Percentiles rank a stretch among this genome's conserved stretches.
Conservation (phyloP, 176 grass and related monocot genomes). For the Ensete ventricosum region DNA sequence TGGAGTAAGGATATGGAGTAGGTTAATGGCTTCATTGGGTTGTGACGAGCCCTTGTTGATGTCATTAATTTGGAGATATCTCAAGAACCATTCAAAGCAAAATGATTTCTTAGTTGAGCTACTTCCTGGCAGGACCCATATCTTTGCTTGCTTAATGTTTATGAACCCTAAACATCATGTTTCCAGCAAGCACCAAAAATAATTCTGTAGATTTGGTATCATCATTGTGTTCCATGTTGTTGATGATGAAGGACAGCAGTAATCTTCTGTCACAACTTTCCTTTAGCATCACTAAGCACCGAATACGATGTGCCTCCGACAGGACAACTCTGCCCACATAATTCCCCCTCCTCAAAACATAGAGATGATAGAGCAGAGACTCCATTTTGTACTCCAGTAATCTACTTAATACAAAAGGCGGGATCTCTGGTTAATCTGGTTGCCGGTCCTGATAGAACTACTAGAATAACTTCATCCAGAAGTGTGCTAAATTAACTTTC, state of each 20-base stretch:
- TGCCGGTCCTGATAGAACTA: too few relatives aligned
- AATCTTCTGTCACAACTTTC: background rate
- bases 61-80: background rate
- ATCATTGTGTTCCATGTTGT: background rate
- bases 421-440: too few relatives aligned
- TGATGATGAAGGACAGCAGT: background rate
- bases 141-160: background rate
- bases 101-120: background rate
- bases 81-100: background rate
- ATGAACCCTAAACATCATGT: background rate
- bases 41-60: too few relatives aligned
- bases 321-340: background rate
- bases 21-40: too few relatives aligned
- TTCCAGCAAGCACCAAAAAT: background rate
- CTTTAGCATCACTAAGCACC: background rate
- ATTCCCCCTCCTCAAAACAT: background rate
- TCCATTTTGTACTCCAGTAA: too few relatives aligned
- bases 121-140: background rate
- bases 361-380: background rate
- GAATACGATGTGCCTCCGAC: background rate
- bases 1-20: background rate
- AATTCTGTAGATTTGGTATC: background rate
- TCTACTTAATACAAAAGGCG: too few relatives aligned
- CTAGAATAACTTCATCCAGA: too few relatives aligned
- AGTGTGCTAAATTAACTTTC: too few relatives aligned